These are phyloP conservation scores for Phlegmacium glaucopus DNA, from an alignment of 768 basidiomycete species.

Conservation along the genomic window DNA sequence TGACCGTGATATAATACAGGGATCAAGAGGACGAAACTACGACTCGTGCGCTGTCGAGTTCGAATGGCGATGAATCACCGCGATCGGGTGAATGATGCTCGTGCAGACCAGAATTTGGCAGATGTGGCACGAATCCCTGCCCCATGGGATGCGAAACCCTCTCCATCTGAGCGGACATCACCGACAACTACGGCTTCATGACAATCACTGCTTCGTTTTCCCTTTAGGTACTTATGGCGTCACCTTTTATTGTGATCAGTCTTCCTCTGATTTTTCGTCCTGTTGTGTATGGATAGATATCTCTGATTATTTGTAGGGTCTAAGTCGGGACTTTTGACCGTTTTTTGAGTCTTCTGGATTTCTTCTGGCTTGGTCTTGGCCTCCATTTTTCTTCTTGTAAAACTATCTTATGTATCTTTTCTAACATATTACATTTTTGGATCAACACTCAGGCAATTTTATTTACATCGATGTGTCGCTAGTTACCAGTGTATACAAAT, in stretches of 20 bases:
- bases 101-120: conserved; percentile 75
- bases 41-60: conserved; percentile 72
- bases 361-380: background rate
- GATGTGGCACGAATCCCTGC: conserved; percentile 70
- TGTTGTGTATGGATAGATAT: too few relatives aligned
- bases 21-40: conserved; percentile 84
- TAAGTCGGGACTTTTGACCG: conserved; percentile 1
- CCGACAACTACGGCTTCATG: too few relatives aligned
- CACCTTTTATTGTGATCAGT: too few relatives aligned
- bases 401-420: conserved; percentile 1
- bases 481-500: background rate
- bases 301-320: too few relatives aligned
- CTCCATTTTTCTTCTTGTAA: conserved; percentile 3
- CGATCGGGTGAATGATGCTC: conserved; percentile 72
- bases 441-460: background rate
- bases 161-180: too few relatives aligned
- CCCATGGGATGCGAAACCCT: conserved; percentile 61
- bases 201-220: too few relatives aligned
- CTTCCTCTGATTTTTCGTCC: too few relatives aligned
- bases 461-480: conserved; percentile 7
- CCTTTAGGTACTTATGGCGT: too few relatives aligned
- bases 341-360: background rate
- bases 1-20: conserved; percentile 37
- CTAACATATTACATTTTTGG: conserved; percentile 6
- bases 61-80: conserved; percentile 75